Evolutionary conservation across 768 basidiomycete species (phyloP), one percentile per base, ranked within the genome.

Genomic region (Rhizopogon rudus): DNA sequence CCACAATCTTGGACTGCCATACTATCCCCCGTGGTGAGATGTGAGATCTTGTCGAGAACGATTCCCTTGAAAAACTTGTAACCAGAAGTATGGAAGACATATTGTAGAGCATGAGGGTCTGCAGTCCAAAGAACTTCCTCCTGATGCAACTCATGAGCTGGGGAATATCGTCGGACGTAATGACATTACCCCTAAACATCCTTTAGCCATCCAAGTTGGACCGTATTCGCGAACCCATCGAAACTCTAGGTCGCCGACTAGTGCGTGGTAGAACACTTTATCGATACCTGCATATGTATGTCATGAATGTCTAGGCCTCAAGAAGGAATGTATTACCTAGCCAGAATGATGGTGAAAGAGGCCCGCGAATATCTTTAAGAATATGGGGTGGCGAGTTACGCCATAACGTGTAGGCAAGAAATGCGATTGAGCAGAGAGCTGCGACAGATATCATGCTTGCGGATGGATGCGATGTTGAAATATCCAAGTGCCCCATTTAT

Each of bases 211-310:
- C 59, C 63, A 67, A 6, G 64, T 65, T 6, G 50, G 53, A 10
- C 70, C 70, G 29, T 66, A 71, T 50, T 62, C 58, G 8, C 58
- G 57, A 41, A 58, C 57, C 67, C 67, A 71, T 17, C 51, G 31
- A 52, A 67, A 67, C 20, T 68, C 67, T 6, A 65, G 43, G 42
- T 71, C 70, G 37, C 70, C 70, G 7, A 71, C 65, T 42, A 25
- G 22, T 71, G 60, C 22, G 60, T 53, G 28, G 69, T 55, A 55
- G 45, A 66, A 13, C 6, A 61, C 58, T 29, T 55, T 54, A 10
- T 68, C 63, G 49, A 62, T 61, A 22, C 70, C 71, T 70, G 22
- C 17, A 49, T 12, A 37, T 9, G 48, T 44, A 25, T 31, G 6
- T 40, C 29, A 44, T 16, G n/a, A 12, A 12, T 39, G 8, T 13